Evolutionary conservation across 352 stramenopile species (phyloP).

Genomic region (Peronospora farinosa): DNA sequence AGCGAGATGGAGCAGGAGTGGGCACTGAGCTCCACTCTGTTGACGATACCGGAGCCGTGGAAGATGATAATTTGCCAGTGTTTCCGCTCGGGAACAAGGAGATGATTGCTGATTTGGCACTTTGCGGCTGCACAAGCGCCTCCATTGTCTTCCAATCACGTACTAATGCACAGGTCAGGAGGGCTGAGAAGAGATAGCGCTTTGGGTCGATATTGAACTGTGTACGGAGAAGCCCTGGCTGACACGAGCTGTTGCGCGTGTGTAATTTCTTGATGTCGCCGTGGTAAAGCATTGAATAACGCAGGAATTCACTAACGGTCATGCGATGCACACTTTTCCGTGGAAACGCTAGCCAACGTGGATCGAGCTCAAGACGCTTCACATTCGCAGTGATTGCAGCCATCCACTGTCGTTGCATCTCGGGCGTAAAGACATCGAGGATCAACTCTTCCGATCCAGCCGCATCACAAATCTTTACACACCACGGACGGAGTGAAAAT

Average conservation of each 20-base stretch:
- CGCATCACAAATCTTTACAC: constrained; percentile 49
- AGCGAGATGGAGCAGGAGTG: constrained; percentile 22
- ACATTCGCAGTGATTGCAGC: constrained; percentile 60
- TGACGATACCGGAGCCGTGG: constrained; percentile 18
- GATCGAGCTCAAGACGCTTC: constrained; percentile 50
- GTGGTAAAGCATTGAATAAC: constrained; percentile 65
- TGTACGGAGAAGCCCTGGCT: constrained; percentile 30
- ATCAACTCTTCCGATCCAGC: constrained; percentile 45
- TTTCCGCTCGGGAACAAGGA: constrained; percentile 25
- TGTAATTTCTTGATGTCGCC: constrained; percentile 22
- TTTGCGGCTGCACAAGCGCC: constrained; percentile 33
- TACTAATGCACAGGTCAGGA: constrained; percentile 39
- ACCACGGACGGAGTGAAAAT: constrained; percentile 54
- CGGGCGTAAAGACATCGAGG: constrained; percentile 51
- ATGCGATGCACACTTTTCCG: constrained; percentile 45
- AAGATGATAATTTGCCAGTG: constrained; percentile 9
- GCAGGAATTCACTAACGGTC: constrained; percentile 49
- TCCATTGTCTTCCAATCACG: constrained; percentile 56
- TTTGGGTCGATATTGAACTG: constrained; percentile 47
- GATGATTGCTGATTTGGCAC: constrained; percentile 34
- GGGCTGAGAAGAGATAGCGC: constrained; percentile 44
- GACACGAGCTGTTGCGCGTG: constrained; percentile 21
- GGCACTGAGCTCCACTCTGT: constrained; percentile 20
- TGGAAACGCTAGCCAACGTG: constrained; percentile 49
- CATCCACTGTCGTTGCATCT: constrained; percentile 53